These are phyloP conservation scores for Citrus sp. DNA, from an alignment of 345 rosid genomes.

Conservation along the genomic window DNA sequence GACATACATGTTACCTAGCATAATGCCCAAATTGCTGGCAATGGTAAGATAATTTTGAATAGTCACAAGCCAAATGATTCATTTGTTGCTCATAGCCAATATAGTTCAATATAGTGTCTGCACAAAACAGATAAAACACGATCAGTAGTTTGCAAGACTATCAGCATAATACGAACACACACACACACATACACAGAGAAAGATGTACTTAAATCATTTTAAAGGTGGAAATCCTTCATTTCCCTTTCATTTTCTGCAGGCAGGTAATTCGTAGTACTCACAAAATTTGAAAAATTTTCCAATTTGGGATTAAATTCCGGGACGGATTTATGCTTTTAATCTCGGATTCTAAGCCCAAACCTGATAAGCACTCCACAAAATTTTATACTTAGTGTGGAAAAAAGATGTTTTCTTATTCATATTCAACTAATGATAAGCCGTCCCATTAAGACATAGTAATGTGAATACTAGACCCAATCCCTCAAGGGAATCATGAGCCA, in stretches of 20 bases:
- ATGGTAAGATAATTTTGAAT: slow-evolving; percentile 57
- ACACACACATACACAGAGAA: neutral
- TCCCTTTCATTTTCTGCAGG: neutral
- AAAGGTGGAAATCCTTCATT: neutral
- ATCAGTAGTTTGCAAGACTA: neutral
- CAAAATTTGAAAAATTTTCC: too few relatives aligned
- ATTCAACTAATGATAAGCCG: neutral
- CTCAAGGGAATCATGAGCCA: neutral
- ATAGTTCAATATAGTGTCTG: slow-evolving; percentile 50
- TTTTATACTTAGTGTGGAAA: neutral
- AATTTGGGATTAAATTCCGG: too few relatives aligned
- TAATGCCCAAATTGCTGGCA: slow-evolving; percentile 56
- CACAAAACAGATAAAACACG: slow-evolving; percentile 9
- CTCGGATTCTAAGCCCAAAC: too few relatives aligned
- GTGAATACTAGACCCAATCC: neutral
- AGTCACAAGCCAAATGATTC: slow-evolving; percentile 25
- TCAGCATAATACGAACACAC: neutral
- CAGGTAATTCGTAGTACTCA: neutral
- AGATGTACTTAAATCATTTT: neutral
- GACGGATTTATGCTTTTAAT: too few relatives aligned
- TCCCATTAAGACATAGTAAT: neutral
- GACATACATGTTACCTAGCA: slow-evolving; percentile 40
- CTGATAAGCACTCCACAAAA: too few relatives aligned
- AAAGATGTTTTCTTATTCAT: neutral
- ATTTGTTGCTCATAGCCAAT: slow-evolving; percentile 47